A percentile compares a stretch with the other conserved stretches of the same genome.
These are phyloP conservation scores for Tricholoma matsutake DNA, from an alignment of 768 basidiomycete genomes.

Conservation along the genomic window DNA sequence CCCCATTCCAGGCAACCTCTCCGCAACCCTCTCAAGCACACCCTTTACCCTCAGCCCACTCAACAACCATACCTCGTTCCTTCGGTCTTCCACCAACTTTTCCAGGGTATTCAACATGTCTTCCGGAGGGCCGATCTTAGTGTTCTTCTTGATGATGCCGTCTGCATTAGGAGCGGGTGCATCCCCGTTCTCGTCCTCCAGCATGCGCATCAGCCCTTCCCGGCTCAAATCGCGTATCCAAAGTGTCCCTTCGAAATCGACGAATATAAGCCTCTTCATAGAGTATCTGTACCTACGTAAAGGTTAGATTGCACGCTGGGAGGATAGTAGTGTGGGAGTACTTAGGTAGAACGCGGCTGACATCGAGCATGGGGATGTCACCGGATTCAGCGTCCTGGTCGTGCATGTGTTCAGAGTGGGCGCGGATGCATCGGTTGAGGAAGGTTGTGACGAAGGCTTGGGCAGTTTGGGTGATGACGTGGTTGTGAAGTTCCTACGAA, in stretches of 20 bases:
- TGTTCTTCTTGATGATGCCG: conserved; percentile 11
- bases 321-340: conserved; percentile 32
- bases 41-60: conserved; percentile 69
- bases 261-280: conserved; percentile 57
- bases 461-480: conserved; percentile 84
- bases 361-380: conserved; percentile 29
- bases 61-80: conserved; percentile 80
- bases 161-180: background rate
- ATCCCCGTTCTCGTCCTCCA: conserved; percentile 26
- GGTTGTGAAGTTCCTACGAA: conserved; percentile 68
- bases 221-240: conserved; percentile 61
- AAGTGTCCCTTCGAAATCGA: conserved; percentile 82
- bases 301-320: background rate
- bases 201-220: conserved; percentile 38
- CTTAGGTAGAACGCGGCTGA: conserved; percentile 55
- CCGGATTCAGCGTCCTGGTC: conserved; percentile 29
- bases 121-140: conserved; percentile 20
- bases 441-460: conserved; percentile 81
- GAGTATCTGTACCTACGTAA: conserved; percentile 46
- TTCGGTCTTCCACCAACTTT: conserved; percentile 55
- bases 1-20: conserved; percentile 62
- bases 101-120: conserved; percentile 49
- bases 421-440: conserved; percentile 70
- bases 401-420: conserved; percentile 63
- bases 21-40: conserved; percentile 60